Conservation (phyloP, 139 green algal species). For the Tetraselmis striata region DNA sequence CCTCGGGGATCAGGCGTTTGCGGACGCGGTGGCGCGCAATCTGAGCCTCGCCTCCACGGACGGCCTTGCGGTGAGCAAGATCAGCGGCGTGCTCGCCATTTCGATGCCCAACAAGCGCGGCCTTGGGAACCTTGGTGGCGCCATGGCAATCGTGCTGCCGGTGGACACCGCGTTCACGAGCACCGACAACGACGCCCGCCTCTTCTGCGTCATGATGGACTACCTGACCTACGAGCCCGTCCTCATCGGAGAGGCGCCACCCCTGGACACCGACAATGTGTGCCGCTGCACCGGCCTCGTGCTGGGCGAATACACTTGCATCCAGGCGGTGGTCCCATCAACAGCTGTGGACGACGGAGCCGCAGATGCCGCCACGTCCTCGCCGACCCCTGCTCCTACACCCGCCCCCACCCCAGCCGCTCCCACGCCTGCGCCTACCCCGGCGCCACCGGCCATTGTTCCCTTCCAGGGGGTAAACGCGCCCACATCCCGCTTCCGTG, state of each 20-base stretch:
- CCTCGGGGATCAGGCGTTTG: background rate
- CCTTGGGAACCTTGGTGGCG: background rate
- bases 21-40: background rate
- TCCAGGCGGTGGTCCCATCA: background rate
- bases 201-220: background rate
- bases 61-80: background rate
- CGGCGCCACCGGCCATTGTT: too few species aligned
- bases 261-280: background rate
- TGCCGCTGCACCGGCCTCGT: background rate
- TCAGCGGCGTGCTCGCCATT: background rate
- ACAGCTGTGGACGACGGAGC: background rate
- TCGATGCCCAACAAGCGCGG: background rate
- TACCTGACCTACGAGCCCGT: background rate
- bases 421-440: background rate
- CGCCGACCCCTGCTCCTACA: background rate
- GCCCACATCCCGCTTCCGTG: too few species aligned
- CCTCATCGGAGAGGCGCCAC: background rate
- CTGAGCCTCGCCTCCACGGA: background rate
- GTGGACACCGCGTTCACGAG: background rate
- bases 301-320: background rate
- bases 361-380: background rate
- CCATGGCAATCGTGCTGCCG: background rate
- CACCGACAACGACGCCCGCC: too few species aligned
- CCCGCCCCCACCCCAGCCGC: too few species aligned
- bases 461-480: too few species aligned